These are phyloP conservation scores for Maudiozyma bulderi DNA, from an alignment of 805 yeast species.

Conservation along the genomic window DNA sequence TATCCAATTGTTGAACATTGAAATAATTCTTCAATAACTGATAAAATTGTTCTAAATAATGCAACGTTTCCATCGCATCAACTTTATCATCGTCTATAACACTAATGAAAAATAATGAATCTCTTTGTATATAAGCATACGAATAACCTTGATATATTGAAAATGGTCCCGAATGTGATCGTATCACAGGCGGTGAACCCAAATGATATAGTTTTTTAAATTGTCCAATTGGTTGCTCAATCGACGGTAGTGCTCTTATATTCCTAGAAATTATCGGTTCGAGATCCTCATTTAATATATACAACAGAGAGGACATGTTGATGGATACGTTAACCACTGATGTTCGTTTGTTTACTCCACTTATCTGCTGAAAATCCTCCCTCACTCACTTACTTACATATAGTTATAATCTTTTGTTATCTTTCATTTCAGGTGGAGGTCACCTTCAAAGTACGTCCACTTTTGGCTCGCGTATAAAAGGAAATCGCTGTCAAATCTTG, in stretches of 20 bases:
- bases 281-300: constrained; percentile 23
- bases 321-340: background rate
- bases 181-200: constrained; percentile 13
- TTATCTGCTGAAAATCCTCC: no score
- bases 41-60: constrained; percentile 22
- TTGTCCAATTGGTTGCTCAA: constrained; percentile 9
- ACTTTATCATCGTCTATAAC: constrained; percentile 10
- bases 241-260: constrained; percentile 19
- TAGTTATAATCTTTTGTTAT: no score
- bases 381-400: no score
- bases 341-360: no score
- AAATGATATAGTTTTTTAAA: constrained; percentile 14
- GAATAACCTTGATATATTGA: background rate
- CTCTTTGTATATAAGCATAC: constrained; percentile 19
- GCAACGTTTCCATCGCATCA: constrained; percentile 14
- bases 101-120: constrained; percentile 18
- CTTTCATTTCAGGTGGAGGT: no score
- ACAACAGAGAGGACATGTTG: constrained; percentile 8
- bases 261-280: constrained; percentile 22
- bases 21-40: constrained; percentile 20
- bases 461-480: no score
- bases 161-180: background rate
- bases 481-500: no score
- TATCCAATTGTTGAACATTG: constrained; percentile 32
- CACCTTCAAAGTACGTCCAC: no score